These are phyloP conservation scores for Stylosanthes scabra DNA, from an alignment of 331 rosid species.

Conservation along the genomic window DNA sequence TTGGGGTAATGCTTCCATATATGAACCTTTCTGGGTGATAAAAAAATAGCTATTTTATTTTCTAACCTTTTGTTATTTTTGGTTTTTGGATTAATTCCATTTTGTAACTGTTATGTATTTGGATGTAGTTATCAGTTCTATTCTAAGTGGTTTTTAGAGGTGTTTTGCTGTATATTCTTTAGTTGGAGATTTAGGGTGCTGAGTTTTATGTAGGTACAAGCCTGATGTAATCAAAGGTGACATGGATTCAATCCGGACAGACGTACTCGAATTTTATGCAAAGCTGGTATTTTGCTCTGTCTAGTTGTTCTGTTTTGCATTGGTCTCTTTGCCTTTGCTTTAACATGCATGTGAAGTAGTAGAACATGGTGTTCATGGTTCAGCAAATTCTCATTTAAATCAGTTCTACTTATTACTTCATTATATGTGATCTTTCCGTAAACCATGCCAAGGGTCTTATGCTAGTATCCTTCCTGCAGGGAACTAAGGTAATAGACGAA, in stretches of 20 bases:
- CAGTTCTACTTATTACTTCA: constrained; percentile 20
- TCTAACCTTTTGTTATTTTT: background rate
- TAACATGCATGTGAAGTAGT: constrained; percentile 6
- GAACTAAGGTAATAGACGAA: constrained; percentile 79
- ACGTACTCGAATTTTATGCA: constrained; percentile 75
- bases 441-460: constrained; percentile 35
- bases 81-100: too few relatives aligned
- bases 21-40: background rate
- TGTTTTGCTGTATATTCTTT: constrained; percentile 30
- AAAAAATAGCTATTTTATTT: background rate
- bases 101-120: background rate
- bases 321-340: background rate
- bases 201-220: constrained; percentile 68
- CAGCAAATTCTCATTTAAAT: constrained; percentile 5
- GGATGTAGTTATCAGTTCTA: constrained; percentile 12
- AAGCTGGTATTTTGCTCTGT: constrained; percentile 56
- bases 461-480: constrained; percentile 61
- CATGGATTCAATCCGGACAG: constrained; percentile 87
- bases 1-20: background rate
- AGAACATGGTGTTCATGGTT: constrained; percentile 25
- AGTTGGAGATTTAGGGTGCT: constrained; percentile 24
- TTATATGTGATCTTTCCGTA: constrained; percentile 17
- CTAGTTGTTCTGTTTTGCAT: constrained; percentile 3
- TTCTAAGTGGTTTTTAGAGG: too few relatives aligned
- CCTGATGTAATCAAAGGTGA: constrained; percentile 95